Percentiles rank a stretch among this genome's conserved stretches.
These are phyloP conservation scores for Phytophthora cactorum DNA, from an alignment of 352 stramenopile species.

Conservation along the genomic window DNA sequence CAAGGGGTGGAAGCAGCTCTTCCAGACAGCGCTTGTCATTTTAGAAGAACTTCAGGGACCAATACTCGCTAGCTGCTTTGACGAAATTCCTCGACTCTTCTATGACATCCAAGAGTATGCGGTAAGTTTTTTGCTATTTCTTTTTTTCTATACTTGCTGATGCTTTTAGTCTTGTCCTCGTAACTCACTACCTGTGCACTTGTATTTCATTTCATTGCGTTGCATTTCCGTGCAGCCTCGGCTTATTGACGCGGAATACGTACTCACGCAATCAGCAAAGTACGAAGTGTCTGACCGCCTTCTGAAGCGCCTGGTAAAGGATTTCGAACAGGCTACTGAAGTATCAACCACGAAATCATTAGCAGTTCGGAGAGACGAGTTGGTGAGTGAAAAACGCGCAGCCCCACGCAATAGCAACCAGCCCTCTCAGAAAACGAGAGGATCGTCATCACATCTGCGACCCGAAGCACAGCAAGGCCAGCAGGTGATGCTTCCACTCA, in stretches of 20 bases:
- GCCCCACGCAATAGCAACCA: slow-evolving; percentile 12
- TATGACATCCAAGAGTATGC: slow-evolving; percentile 71
- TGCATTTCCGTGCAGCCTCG: slow-evolving; percentile 30
- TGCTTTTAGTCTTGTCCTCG: neutral
- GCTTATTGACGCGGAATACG: slow-evolving; percentile 27
- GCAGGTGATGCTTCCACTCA: neutral
- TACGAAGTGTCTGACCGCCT: slow-evolving; percentile 52
- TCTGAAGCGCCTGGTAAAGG: slow-evolving; percentile 36
- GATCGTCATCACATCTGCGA: slow-evolving; percentile 7
- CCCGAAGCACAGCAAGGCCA: slow-evolving; percentile 7
- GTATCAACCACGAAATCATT: slow-evolving; percentile 13
- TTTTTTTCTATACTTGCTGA: neutral
- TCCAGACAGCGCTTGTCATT: slow-evolving; percentile 67
- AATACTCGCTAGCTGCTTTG: slow-evolving; percentile 67
- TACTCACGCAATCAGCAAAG: slow-evolving; percentile 32
- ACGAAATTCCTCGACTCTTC: slow-evolving; percentile 79
- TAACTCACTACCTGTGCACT: neutral
- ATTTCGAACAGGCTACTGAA: slow-evolving; percentile 33
- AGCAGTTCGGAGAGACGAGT: neutral
- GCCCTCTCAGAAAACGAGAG: slow-evolving; percentile 15
- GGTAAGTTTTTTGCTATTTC: slow-evolving; percentile 42
- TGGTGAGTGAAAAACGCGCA: slow-evolving; percentile 7
- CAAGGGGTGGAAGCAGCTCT: slow-evolving; percentile 77
- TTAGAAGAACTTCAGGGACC: slow-evolving; percentile 52
- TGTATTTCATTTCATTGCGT: neutral